phyloP scores from a whole-genome alignment of 2,329 filamentous ascomycete species.

The Pochonia chlamydosporia region DNA sequence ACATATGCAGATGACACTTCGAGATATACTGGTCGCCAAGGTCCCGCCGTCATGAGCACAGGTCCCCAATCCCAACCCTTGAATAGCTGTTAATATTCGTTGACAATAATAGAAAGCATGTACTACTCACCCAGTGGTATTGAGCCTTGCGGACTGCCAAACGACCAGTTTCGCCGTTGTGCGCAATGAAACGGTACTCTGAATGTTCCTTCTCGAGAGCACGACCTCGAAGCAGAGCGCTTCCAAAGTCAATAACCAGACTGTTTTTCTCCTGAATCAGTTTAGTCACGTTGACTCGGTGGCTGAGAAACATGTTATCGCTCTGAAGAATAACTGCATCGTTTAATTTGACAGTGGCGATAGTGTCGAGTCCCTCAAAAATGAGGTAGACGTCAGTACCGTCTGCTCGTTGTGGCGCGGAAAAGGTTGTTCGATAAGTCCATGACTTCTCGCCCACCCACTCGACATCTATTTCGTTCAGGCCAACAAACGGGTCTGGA shows the following conservation, averaged over 20 bases:
- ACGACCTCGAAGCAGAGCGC: slow-evolving; percentile 46
- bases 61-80: slow-evolving; percentile 69
- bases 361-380: slow-evolving; percentile 59
- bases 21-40: slow-evolving; percentile 60
- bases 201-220: slow-evolving; percentile 43
- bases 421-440: slow-evolving; percentile 21
- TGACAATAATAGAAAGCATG: no score
- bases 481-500: slow-evolving; percentile 51
- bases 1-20: slow-evolving; percentile 54
- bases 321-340: slow-evolving; percentile 43
- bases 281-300: slow-evolving; percentile 45
- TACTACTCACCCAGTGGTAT: no score
- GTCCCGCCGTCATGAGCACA: slow-evolving; percentile 54
- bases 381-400: slow-evolving; percentile 36
- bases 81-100: no score
- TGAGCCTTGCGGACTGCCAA: slow-evolving; percentile 45
- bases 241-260: slow-evolving; percentile 51
- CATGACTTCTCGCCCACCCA: slow-evolving; percentile 58
- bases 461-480: slow-evolving; percentile 52
- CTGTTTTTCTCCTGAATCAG: slow-evolving; percentile 33
- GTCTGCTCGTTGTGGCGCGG: no score
- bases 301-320: slow-evolving; percentile 57
- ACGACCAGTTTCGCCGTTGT: not conserved
- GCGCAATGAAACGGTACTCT: slow-evolving; percentile 37
- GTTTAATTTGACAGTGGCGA: slow-evolving; percentile 51